Evolutionary conservation across 768 basidiomycete genomes (phyloP), one percentile per base, ranked within the genome.

Genomic region (Amanita thiersii): DNA sequence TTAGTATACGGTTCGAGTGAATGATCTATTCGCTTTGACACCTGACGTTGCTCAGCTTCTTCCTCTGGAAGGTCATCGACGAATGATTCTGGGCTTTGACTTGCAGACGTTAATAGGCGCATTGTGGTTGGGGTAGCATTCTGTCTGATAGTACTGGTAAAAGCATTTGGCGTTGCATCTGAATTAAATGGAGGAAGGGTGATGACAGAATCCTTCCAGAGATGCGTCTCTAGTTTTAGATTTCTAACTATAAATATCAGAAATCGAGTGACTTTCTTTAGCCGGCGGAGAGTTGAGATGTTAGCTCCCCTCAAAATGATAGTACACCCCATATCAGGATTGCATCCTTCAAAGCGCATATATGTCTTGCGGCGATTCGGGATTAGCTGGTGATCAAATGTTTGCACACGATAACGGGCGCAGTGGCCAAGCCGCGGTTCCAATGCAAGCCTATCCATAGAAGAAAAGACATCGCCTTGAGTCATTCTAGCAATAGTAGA

Each of bases 311-410:
- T 76, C 34, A 99, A 60, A 28, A 98, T 72, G 50, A 99, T 83
- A 2, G 96, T 98, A 50, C 92, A 97, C 0, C 93, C 93, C 75
- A 89, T 85, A 48, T 96, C 89, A 37, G 77, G 75, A 55, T 77
- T 85, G 53, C 93, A 96, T 1, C 94, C 94, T 61, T 99, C 96
- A 53, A 99, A 98, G 1, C 96, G 83, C 90, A 99, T 92, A 55
- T 90, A 86, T 0, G 94, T 90, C 68, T 99, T 99, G 43, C 96
- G 73, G 12, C 75, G 75, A 14, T 91, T 92, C n/a, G 93, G 91
- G 30, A 98, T 99, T 29, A 93, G 69, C 9, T 78, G 73, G 59
- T 99, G 93, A 48, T 97, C 94, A 57, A 86, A 97, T 0, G 96
- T 96, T 59, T 96, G 91, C 4, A 98, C 73, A 24, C 81, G 73